These are phyloP conservation scores for Pseudogymnoascus sp. DNA, from an alignment of 2,329 filamentous ascomycete species.

Conservation along the genomic window DNA sequence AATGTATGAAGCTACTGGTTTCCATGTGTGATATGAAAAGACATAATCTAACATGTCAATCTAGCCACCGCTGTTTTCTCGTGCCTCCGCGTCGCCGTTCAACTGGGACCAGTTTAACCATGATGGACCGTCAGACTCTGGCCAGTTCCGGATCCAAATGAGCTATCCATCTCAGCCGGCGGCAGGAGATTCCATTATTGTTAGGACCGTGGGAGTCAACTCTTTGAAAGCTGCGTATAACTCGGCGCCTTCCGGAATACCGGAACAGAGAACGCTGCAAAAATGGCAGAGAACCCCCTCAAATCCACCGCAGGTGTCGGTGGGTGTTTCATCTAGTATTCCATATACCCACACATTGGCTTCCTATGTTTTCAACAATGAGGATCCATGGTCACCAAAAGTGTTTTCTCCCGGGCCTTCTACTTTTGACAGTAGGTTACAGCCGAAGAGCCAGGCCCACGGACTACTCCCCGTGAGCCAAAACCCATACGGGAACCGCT, in stretches of 20 bases:
- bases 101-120: neutral
- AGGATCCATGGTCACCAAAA: neutral
- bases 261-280: neutral
- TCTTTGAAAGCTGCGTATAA: neutral
- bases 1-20: neutral
- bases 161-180: neutral
- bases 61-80: neutral
- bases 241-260: neutral
- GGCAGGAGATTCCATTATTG: neutral
- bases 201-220: neutral
- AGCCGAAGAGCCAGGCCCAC: neutral
- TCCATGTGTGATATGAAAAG: neutral
- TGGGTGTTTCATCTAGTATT: conserved; percentile 5
- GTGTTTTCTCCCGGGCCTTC: neutral
- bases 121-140: neutral
- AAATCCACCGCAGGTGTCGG: neutral
- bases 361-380: neutral
- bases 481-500: neutral
- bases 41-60: neutral
- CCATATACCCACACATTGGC: neutral
- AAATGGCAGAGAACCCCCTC: neutral
- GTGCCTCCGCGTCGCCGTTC: neutral
- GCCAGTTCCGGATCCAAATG: neutral
- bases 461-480: neutral
- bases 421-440: neutral